Evolutionary conservation across 495 filamentous ascomycete genomes (phyloP).

Genomic region (Cladorrhinum samala): DNA sequence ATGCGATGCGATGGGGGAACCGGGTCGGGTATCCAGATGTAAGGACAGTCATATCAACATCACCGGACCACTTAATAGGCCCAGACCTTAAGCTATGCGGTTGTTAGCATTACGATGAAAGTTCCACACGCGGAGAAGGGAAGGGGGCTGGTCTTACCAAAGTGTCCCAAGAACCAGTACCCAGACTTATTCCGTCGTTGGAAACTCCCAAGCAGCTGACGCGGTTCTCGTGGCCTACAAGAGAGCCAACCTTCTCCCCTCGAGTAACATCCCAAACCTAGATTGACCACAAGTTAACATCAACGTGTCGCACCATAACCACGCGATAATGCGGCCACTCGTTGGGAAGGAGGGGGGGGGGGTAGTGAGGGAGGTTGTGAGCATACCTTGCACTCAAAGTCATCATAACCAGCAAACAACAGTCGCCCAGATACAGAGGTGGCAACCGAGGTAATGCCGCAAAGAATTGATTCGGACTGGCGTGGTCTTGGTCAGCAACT

Average conservation of each 20-base stretch:
- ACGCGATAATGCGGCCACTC: not conserved
- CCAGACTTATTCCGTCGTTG: slow-evolving; percentile 98
- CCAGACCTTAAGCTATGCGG: slow-evolving; percentile 75
- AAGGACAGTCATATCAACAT: slow-evolving; percentile 21
- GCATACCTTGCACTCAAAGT: slow-evolving; percentile 98
- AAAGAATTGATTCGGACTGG: slow-evolving; percentile 93
- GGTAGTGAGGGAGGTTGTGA: too few relatives aligned
- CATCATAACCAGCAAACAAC: slow-evolving; percentile 95
- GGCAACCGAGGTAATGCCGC: slow-evolving; percentile 96
- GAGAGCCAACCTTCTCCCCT: slow-evolving; percentile 91
- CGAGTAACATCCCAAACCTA: slow-evolving; percentile 98
- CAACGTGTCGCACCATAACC: not conserved
- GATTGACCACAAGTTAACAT: slow-evolving; percentile 11
- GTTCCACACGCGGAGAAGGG: not conserved
- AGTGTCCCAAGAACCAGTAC: slow-evolving; percentile 99
- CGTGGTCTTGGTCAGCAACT: slow-evolving; percentile 5
- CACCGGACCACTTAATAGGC: slow-evolving; percentile 47
- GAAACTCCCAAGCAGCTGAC: slow-evolving; percentile 97
- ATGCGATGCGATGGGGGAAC: slow-evolving; percentile 13
- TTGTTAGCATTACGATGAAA: slow-evolving; percentile 13
- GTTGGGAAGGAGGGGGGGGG: too few relatives aligned
- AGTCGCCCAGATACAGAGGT: slow-evolving; percentile 95
- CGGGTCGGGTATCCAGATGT: slow-evolving; percentile 28
- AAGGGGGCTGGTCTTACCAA: slow-evolving; percentile 56
- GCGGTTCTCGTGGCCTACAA: slow-evolving; percentile 96